Percentiles rank a stretch among this genome's conserved stretches.
Conservation (phyloP, 495 filamentous ascomycete species). For the Chaetomium tenue region DNA sequence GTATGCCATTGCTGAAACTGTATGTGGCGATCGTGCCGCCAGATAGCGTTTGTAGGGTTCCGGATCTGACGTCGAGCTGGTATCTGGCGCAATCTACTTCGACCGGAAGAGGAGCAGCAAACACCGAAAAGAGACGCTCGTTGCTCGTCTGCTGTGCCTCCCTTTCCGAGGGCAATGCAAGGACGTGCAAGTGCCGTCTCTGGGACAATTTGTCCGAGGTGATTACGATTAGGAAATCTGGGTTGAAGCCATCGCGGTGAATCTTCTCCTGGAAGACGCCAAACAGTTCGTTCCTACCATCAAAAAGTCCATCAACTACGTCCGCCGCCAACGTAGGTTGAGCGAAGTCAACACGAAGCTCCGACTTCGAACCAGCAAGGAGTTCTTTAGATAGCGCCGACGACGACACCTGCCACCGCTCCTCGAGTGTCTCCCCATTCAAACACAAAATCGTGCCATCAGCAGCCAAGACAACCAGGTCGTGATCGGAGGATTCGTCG, state of each 20-base stretch:
- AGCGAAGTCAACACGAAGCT: conserved; percentile 44
- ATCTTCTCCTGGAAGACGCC: conserved; percentile 40
- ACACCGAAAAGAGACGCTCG: conserved; percentile 31
- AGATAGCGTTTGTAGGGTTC: conserved; percentile 53
- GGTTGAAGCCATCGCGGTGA: conserved; percentile 42
- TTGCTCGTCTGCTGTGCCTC: conserved; percentile 26
- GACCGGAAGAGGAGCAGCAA: conserved; percentile 31
- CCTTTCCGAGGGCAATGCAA: conserved; percentile 40
- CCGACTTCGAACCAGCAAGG: conserved; percentile 25
- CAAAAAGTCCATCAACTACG: conserved; percentile 46
- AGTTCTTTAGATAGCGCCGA: conserved; percentile 41
- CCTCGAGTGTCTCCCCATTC: conserved; percentile 42
- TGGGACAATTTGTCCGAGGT: conserved; percentile 29
- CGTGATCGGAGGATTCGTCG: conserved; percentile 25
- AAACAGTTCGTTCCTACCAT: conserved; percentile 40
- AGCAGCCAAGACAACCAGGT: conserved; percentile 40
- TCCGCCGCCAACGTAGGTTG: conserved; percentile 39
- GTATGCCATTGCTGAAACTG: conserved; percentile 50
- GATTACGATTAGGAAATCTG: conserved; percentile 50
- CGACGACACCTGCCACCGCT: conserved; percentile 41
- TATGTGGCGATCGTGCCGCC: conserved; percentile 48
- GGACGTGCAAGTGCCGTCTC: conserved; percentile 46
- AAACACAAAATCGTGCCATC: conserved; percentile 43
- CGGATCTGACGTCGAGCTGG: conserved; percentile 56
- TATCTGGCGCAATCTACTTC: conserved; percentile 32